Evolutionary conservation across 352 stramenopile species (phyloP).

Genomic region (Aphanomyces euteiches): DNA sequence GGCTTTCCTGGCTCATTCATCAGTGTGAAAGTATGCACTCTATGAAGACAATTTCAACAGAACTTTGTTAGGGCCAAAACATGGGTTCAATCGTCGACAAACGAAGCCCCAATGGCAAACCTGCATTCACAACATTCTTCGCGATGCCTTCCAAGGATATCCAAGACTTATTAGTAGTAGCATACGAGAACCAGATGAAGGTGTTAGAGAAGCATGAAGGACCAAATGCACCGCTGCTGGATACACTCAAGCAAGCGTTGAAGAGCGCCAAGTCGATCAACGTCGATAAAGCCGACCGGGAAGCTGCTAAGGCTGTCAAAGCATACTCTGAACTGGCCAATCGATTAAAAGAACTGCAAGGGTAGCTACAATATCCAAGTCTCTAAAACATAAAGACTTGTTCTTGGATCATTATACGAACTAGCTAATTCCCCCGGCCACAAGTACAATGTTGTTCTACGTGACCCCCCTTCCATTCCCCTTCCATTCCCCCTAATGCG

Average conservation of each 20-base stretch:
- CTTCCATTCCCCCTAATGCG: too few species aligned
- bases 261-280: conserved; percentile 54
- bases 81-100: conserved; percentile 84
- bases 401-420: too few species aligned
- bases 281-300: conserved; percentile 60
- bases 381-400: not conserved
- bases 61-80: conserved; percentile 52
- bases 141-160: conserved; percentile 66
- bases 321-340: conserved; percentile 62
- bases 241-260: conserved; percentile 59
- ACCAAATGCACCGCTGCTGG: conserved; percentile 49
- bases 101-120: conserved; percentile 57
- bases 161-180: conserved; percentile 58
- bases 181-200: conserved; percentile 83
- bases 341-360: conserved; percentile 30
- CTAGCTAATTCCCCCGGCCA: too few species aligned
- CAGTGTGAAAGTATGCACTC: conserved; percentile 53
- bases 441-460: too few species aligned
- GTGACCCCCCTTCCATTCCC: too few species aligned
- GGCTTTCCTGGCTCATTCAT: conserved; percentile 76
- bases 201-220: conserved; percentile 69
- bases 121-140: conserved; percentile 82
- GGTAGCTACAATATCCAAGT: not conserved
- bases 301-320: conserved; percentile 66
- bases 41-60: not conserved